Base-by-base conservation (phyloP, 306 rosid species). In the Ochetophila trinervis region DNA sequence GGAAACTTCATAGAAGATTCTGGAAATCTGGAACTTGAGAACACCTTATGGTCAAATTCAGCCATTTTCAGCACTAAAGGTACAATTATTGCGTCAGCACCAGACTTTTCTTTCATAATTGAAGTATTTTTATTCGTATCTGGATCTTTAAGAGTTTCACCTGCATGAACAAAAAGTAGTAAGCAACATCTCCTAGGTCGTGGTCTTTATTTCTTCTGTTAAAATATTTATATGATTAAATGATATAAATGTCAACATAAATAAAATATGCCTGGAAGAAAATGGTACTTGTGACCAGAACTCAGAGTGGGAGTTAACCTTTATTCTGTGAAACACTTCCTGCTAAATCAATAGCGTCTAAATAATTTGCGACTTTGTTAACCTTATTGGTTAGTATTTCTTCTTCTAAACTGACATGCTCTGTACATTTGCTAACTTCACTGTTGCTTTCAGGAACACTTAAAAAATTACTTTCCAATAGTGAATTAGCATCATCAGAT, bases 41-140 rank as follows among this genome's bases (percentile, higher is more conserved):
- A 69, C 45, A 93, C 99, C 99, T 87, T 86, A 68, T 93, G 99
- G 80, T 93, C 97, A 83, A 90, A 93, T 74, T 90, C 97, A 67
- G 96, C 87, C 99, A 93, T 90, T 74, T 90, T 90, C 78, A 90
- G 76, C 79, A 90, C 97, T 72, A 90, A 65, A 55, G 99, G 97
- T 66, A 90, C 84, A 59, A 87, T 80, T 76, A 93, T 78, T 59
- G 97, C 91, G 75, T 87, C 83, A 17, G 91, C 72, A 47, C 94
- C 97, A 13, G 88, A 86, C 72, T 90, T 93, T 63, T 81, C 85
- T 83, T 86, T 82, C 70, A 65, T 73, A 57, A 57, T 84, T 66
- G 77, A 36, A 65, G 51, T 51, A 58, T 42, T 37, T 76, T 57
- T 75, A 50, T 73, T 81, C 0, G 62, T 60, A 74, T 71, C 85